phyloP scores from a whole-genome alignment of 768 basidiomycete species.

The Kwoniella bestiolae region DNA sequence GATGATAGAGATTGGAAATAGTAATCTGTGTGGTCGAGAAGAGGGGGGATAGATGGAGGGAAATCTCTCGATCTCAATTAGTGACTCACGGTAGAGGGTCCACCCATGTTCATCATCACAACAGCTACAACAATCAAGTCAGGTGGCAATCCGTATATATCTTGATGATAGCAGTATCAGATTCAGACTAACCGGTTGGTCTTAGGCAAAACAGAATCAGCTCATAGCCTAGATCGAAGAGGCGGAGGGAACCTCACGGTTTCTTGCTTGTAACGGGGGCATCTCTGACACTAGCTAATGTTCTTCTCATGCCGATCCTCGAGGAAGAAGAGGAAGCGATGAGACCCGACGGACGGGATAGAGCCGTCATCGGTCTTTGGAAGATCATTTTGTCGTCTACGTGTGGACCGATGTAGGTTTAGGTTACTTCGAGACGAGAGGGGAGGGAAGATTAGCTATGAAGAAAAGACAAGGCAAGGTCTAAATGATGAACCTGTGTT shows the following conservation, averaged over 20 bases:
- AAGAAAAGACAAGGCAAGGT: background rate
- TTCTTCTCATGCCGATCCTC: slow-evolving; percentile 14
- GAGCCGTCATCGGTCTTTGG: slow-evolving; percentile 18
- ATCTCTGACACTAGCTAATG: slow-evolving; percentile 36
- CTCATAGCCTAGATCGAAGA: slow-evolving; percentile 1
- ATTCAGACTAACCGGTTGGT: slow-evolving; percentile 23
- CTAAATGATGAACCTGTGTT: background rate
- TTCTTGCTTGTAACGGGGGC: slow-evolving; percentile 16
- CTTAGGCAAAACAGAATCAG: background rate
- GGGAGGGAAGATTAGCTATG: background rate
- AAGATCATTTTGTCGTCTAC: slow-evolving; percentile 15
- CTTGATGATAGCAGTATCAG: too few relatives aligned
- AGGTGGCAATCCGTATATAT: background rate
- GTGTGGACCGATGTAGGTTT: too few relatives aligned
- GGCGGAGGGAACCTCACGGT: too few relatives aligned
- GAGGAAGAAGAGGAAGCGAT: slow-evolving; percentile 34
- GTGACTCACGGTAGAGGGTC: slow-evolving; percentile 78
- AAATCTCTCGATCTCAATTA: background rate
- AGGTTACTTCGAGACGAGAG: background rate
- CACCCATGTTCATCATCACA: slow-evolving; percentile 99
- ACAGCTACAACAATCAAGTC: slow-evolving; percentile 63
- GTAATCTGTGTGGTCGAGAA: too few relatives aligned
- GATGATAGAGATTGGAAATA: background rate
- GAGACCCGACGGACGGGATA: slow-evolving; percentile 17
- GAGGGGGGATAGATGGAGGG: too few relatives aligned